Percentiles rank a stretch among this genome's conserved stretches.
Conservation (phyloP, 768 basidiomycete species). For the Daedaleopsis nitida region DNA sequence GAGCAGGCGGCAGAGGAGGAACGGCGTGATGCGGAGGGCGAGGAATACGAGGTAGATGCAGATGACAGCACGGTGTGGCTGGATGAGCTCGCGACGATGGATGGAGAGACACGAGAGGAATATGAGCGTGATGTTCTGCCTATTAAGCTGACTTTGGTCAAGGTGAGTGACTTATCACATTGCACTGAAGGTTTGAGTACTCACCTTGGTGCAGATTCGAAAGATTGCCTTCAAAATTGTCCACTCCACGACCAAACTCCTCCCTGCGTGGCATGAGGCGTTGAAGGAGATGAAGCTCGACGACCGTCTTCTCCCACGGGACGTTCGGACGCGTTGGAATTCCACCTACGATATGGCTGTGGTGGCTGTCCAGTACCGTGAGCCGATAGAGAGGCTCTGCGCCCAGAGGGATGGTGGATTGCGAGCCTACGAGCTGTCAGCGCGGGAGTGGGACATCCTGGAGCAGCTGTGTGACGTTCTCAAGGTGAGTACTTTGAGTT, state of each 20-base stretch:
- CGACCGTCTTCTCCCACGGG: slow-evolving; percentile 5
- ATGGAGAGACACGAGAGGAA: background rate
- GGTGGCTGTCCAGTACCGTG: slow-evolving; percentile 15
- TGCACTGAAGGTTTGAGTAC: background rate
- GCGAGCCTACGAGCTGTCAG: slow-evolving; percentile 1
- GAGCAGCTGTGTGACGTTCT: slow-evolving; percentile 22
- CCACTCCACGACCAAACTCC: slow-evolving; percentile 9
- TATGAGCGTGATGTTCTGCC: background rate
- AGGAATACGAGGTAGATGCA: too few relatives aligned
- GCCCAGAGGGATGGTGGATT: slow-evolving; percentile 6
- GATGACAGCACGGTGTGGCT: too few relatives aligned
- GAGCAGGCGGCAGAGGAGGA: background rate
- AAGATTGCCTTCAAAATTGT: slow-evolving; percentile 21
- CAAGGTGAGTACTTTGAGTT: slow-evolving; percentile 18
- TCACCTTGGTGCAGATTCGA: slow-evolving; percentile 9
- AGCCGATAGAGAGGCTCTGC: slow-evolving; percentile 2
- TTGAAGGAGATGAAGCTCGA: background rate
- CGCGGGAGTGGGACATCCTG: slow-evolving; percentile 20
- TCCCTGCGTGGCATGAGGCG: slow-evolving; percentile 1
- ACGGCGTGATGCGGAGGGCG: too few relatives aligned
- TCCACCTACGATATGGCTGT: slow-evolving; percentile 8
- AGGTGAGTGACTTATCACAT: background rate
- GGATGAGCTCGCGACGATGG: too few relatives aligned
- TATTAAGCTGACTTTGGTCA: background rate
- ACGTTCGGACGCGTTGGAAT: slow-evolving; percentile 26